Percentiles rank a stretch among this genome's conserved stretches.
Evolutionary conservation across 2,329 filamentous ascomycete species (phyloP).

Genomic region (Coniochaeta prunicola): DNA sequence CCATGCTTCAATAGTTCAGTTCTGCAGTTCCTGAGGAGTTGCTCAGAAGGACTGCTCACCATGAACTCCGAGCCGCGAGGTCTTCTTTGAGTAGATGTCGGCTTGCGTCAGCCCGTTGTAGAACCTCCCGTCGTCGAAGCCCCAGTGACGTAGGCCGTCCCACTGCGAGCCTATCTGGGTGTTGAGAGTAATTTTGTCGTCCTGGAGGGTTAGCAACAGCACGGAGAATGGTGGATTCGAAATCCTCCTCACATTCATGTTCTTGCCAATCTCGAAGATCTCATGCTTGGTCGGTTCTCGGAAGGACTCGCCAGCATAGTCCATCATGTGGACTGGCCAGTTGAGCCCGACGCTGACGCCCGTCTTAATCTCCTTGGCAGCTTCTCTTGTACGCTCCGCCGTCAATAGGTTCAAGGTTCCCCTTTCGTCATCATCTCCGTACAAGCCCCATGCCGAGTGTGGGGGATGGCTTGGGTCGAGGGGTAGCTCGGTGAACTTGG

Average conservation of each 20-base stretch:
- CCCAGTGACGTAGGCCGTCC: constrained; percentile 29
- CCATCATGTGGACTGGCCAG: constrained; percentile 27
- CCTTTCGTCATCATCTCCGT: constrained; percentile 35
- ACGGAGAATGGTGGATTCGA: neutral
- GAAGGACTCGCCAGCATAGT: neutral
- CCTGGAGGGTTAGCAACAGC: constrained; percentile 4
- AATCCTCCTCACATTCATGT: neutral
- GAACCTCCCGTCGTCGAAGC: constrained; percentile 19
- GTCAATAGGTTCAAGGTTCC: constrained; percentile 44
- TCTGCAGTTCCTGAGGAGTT: no score
- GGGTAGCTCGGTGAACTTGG: constrained; percentile 30
- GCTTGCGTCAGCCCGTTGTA: constrained; percentile 27
- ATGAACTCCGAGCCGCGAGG: constrained; percentile 25
- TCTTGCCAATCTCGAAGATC: neutral
- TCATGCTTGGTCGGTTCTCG: neutral
- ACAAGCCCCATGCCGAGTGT: constrained; percentile 34
- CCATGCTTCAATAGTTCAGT: no score
- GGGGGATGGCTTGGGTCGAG: constrained; percentile 32
- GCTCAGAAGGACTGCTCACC: constrained; percentile 18
- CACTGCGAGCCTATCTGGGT: constrained; percentile 28
- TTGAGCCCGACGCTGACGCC: constrained; percentile 28
- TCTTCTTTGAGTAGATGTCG: constrained; percentile 27
- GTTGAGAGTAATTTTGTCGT: constrained; percentile 26
- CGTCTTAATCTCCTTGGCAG: constrained; percentile 35
- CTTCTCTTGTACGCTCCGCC: constrained; percentile 30